These are phyloP conservation scores for Lepidium aucheri DNA, from an alignment of 345 rosid genomes.

Conservation along the genomic window DNA sequence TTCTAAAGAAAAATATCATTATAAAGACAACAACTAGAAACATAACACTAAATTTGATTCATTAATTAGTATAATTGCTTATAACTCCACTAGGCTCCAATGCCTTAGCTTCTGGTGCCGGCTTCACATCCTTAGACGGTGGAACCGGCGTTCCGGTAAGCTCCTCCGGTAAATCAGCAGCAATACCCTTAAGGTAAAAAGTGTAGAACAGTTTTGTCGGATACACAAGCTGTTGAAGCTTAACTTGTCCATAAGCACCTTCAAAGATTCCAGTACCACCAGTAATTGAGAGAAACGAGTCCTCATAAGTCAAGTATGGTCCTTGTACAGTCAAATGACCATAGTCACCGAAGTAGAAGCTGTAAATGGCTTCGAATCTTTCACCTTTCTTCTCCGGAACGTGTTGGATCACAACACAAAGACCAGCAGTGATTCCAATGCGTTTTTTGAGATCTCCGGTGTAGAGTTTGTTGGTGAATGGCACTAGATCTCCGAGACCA, in stretches of 20 bases:
- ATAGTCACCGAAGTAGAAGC: conserved; percentile 75
- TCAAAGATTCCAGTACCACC: conserved; percentile 62
- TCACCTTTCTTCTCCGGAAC: conserved; percentile 75
- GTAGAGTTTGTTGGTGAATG: conserved; percentile 82
- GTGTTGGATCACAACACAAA: conserved; percentile 60
- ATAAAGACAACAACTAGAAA: background rate
- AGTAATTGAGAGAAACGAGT: conserved; percentile 50
- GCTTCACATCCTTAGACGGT: conserved; percentile 40
- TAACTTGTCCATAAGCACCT: conserved; percentile 60
- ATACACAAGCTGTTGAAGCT: conserved; percentile 49
- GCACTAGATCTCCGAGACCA: conserved; percentile 79
- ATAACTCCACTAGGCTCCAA: conserved; percentile 34
- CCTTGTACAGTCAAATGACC: conserved; percentile 67
- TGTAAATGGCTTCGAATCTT: conserved; percentile 67
- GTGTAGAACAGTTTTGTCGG: conserved; percentile 70
- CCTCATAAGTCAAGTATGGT: conserved; percentile 53
- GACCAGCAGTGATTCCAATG: conserved; percentile 76
- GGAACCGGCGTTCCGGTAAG: conserved; percentile 38
- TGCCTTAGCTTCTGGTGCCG: conserved; percentile 44
- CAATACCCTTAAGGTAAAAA: conserved; percentile 51
- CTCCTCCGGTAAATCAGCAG: conserved; percentile 35
- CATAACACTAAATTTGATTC: background rate
- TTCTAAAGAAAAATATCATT: background rate
- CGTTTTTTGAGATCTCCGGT: conserved; percentile 66
- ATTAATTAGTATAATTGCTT: conserved; percentile 35